Conservation (phyloP, 2,329 filamentous ascomycete species). For the Lecanicillium sp. region DNA sequence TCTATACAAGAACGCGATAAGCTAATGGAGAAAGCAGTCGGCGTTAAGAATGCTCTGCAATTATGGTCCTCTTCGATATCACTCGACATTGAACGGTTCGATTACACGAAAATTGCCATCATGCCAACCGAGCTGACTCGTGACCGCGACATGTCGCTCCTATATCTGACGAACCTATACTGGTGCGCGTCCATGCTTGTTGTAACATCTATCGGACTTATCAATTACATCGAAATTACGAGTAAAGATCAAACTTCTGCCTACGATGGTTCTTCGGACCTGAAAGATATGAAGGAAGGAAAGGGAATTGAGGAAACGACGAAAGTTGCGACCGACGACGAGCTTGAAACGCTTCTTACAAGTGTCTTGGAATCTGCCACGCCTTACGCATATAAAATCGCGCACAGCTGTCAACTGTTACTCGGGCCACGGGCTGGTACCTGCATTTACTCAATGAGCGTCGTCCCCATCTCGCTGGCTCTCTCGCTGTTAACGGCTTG, state of each 20-base stretch:
- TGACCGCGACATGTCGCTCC: neutral
- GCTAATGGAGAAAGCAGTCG: neutral
- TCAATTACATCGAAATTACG: neutral
- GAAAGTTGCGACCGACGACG: neutral
- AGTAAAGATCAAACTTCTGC: too few species aligned
- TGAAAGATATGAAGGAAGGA: too few species aligned
- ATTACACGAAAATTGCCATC: neutral
- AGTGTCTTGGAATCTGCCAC: neutral
- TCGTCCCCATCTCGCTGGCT: slow-evolving; percentile 1
- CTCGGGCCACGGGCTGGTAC: neutral
- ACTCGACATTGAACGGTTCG: neutral
- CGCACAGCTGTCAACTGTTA: neutral
- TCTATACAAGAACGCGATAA: neutral
- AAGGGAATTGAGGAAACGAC: neutral
- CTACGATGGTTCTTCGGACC: too few species aligned
- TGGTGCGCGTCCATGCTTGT: slow-evolving; percentile 1
- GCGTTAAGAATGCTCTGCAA: neutral
- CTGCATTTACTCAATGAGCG: neutral
- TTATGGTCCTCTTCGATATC: neutral
- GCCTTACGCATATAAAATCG: neutral
- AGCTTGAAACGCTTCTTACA: neutral
- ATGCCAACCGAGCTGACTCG: neutral
- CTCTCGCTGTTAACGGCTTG: neutral
- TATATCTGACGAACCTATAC: neutral
- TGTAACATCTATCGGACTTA: neutral